These are phyloP conservation scores for Brassica cretica DNA, from an alignment of 345 rosid species.

Conservation along the genomic window DNA sequence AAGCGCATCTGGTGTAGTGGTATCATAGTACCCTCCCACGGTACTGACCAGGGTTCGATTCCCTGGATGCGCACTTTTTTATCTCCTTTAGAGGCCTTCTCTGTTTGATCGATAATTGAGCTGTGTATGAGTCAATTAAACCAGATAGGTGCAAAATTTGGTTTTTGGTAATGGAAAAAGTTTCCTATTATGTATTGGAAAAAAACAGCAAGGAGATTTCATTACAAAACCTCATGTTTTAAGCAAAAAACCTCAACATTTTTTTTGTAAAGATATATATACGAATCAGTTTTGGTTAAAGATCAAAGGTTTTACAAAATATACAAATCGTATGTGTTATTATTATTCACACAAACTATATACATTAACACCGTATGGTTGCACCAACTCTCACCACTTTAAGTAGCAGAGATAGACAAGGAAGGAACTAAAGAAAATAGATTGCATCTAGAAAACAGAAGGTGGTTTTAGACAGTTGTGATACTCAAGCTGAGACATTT, in stretches of 20 bases:
- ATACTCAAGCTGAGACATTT: conserved; percentile 83
- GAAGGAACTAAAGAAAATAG: background rate
- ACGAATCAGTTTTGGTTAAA: background rate
- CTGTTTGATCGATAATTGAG: background rate
- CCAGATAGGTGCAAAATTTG: background rate
- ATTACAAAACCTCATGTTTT: background rate
- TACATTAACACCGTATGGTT: background rate
- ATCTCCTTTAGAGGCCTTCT: no score
- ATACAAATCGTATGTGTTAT: background rate
- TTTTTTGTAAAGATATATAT: background rate
- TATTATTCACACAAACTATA: background rate
- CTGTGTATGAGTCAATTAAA: no score
- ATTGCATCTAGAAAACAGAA: conserved; percentile 49
- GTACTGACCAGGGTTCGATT: conserved; percentile 41
- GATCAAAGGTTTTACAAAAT: background rate
- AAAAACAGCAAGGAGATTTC: background rate
- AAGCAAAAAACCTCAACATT: background rate
- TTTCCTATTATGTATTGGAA: background rate
- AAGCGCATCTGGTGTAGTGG: conserved; percentile 58
- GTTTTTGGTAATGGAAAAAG: background rate
- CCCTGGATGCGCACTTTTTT: background rate
- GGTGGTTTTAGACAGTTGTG: conserved; percentile 85
- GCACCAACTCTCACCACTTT: background rate
- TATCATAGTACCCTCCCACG: conserved; percentile 88
- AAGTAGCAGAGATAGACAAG: background rate